Conservation (phyloP, 805 yeast genomes). For the Saturnispora hagleri region DNA sequence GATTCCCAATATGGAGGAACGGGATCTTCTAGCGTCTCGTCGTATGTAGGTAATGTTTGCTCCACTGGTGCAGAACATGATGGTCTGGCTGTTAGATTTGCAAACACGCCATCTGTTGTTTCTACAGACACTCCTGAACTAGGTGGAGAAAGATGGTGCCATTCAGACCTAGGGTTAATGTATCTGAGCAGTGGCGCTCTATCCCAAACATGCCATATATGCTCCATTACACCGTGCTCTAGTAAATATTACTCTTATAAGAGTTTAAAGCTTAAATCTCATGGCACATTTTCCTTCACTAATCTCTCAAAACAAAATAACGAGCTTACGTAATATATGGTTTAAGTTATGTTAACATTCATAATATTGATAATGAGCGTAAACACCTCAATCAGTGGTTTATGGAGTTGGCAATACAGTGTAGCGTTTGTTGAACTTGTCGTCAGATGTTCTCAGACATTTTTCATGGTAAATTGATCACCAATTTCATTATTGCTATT, state of each 20-base stretch:
- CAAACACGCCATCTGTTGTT: constrained; percentile 80
- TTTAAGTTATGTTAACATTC: neutral
- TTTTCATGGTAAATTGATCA: too few relatives aligned
- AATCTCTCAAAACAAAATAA: neutral
- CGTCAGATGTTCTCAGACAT: neutral
- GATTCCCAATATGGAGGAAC: constrained; percentile 98
- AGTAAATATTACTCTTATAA: neutral
- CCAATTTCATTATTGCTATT: neutral
- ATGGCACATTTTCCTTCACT: neutral
- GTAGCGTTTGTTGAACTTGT: too few relatives aligned
- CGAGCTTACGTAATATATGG: neutral
- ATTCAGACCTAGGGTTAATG: constrained; percentile 19
- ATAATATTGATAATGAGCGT: neutral
- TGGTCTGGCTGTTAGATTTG: constrained; percentile 87
- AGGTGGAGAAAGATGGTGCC: constrained; percentile 16
- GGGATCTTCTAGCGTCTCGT: constrained; percentile 89
- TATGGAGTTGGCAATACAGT: too few relatives aligned
- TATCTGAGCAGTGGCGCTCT: constrained; percentile 26
- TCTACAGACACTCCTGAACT: constrained; percentile 13
- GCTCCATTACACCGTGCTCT: neutral
- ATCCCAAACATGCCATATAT: constrained; percentile 8
- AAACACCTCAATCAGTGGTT: neutral
- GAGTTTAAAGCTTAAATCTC: neutral
- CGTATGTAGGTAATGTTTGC: constrained; percentile 74
- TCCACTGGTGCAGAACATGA: constrained; percentile 40